Evolutionary conservation across 176 grass and related monocot species (phyloP), one percentile per base, ranked within the genome.

Genomic region (Phoenix dactylifera): DNA sequence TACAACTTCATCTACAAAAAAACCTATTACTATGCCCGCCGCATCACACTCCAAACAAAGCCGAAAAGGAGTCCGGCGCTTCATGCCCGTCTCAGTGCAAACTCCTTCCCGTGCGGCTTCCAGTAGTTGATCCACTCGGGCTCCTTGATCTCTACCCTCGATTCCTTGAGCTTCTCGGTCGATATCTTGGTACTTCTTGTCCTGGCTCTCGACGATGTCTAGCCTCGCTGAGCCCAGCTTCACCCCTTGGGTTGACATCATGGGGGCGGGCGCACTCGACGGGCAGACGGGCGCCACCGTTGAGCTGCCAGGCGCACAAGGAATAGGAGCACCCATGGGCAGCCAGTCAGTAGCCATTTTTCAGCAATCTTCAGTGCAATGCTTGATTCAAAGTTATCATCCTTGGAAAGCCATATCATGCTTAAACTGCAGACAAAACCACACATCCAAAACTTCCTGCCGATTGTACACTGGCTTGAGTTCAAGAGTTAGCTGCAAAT

Each of bases 241-340:
- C 19, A 72, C 65, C 24, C 62, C 76, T 63, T 97, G 87, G 19
- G 81, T 75, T 16, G 87, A 91, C 63, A 78, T 58, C 87, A 97
- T 88, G 25, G 91, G 86, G 10, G 92, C 77, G 5, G 92, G 87
- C 49, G 81, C 78, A 63, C 92, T 84, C 3, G 20, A 97, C 66
- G 7, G 92, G 92, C 19, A 91, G 65, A 16, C 48, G 65, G 59
- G 88, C 87, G 2, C 87, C 87, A 5, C 81, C 78, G 51, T 88
- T 87, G 19, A 74, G 66, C 85, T 88, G 87, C 92, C 87, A 97
- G 0, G 87, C 91, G 81, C 87, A 91, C 87, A 91, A 28, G 26
- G 26, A 28, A 28, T 28, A 5, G 26, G 4, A 28, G 26, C 26
- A 28, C 4, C 26, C 28, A 30, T 30, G 28, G 28, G 28, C 5